A percentile compares a stretch with the other conserved stretches of the same genome.
phyloP scores from a whole-genome alignment of 345 rosid species.

The Dipteronia dyeriana region DNA sequence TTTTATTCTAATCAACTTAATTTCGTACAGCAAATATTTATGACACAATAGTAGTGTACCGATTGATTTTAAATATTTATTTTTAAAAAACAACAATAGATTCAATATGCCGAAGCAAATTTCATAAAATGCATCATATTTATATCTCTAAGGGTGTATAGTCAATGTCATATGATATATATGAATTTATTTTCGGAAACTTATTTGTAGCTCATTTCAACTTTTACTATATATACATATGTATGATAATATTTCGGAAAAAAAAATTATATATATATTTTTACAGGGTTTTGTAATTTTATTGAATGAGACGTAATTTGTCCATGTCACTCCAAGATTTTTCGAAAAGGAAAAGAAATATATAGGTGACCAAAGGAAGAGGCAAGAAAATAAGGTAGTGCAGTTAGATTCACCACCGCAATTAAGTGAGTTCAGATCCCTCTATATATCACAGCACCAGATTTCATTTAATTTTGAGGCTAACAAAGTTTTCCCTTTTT shows the following conservation, averaged over 20 bases:
- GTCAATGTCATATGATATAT: not conserved
- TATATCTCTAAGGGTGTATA: not conserved
- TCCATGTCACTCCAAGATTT: not conserved
- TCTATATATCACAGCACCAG: not conserved
- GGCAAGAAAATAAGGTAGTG: not conserved
- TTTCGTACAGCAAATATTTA: not conserved
- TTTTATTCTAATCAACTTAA: not conserved
- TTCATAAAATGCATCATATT: too few relatives aligned
- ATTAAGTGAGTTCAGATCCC: conserved; percentile 3
- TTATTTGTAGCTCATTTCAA: not conserved
- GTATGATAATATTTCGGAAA: too few relatives aligned
- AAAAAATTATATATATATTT: too few relatives aligned
- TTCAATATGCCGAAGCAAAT: not conserved
- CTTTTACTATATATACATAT: not conserved
- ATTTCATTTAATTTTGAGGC: conserved; percentile 7
- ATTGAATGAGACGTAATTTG: too few relatives aligned
- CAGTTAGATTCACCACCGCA: conserved; percentile 11
- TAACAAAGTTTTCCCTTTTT: not conserved
- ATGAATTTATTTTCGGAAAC: not conserved
- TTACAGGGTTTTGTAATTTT: not conserved
- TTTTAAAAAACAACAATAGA: not conserved
- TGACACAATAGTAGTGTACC: not conserved
- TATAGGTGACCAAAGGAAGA: not conserved
- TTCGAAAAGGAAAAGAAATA: not conserved
- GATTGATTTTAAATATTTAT: not conserved